These are phyloP conservation scores for Termitomyces sp. DNA, from an alignment of 768 basidiomycete species.

Conservation along the genomic window DNA sequence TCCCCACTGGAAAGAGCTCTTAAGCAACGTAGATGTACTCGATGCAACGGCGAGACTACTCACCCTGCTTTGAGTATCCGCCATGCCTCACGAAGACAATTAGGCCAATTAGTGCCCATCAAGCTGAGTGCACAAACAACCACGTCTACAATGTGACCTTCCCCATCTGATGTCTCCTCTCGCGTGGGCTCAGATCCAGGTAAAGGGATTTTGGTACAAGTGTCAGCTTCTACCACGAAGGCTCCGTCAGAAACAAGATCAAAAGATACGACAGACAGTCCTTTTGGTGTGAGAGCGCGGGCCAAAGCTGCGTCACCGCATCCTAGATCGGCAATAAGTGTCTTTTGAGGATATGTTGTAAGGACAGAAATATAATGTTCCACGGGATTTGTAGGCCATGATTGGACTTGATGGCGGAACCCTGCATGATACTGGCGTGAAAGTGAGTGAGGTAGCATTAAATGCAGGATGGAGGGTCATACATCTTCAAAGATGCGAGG, in stretches of 20 bases:
- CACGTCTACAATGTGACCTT: slow-evolving; percentile 82
- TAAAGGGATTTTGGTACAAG: slow-evolving; percentile 72
- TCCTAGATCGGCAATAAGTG: slow-evolving; percentile 88
- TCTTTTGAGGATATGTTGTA: slow-evolving; percentile 55
- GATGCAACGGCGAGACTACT: neutral
- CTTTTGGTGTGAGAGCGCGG: slow-evolving; percentile 62
- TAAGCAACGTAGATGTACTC: neutral
- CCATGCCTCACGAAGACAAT: slow-evolving; percentile 84
- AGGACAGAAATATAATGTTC: slow-evolving; percentile 68
- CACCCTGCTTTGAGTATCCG: slow-evolving; percentile 81
- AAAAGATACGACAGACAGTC: slow-evolving; percentile 68
- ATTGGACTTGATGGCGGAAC: slow-evolving; percentile 85
- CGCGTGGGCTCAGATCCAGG: slow-evolving; percentile 66
- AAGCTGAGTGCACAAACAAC: slow-evolving; percentile 92
- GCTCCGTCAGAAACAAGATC: slow-evolving; percentile 72
- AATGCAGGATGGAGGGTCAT: slow-evolving; percentile 13
- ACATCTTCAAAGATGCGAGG: slow-evolving; percentile 83
- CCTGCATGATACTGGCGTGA: slow-evolving; percentile 79
- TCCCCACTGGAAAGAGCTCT: slow-evolving; percentile 50
- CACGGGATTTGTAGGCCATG: slow-evolving; percentile 96
- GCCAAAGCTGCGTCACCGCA: slow-evolving; percentile 94
- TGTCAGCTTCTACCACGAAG: slow-evolving; percentile 89
- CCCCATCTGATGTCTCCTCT: slow-evolving; percentile 36
- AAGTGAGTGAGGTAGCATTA: neutral
- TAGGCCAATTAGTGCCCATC: slow-evolving; percentile 97